Conservation (phyloP, 2,329 filamentous ascomycete species). For the Cryoendolithus antarcticus region DNA sequence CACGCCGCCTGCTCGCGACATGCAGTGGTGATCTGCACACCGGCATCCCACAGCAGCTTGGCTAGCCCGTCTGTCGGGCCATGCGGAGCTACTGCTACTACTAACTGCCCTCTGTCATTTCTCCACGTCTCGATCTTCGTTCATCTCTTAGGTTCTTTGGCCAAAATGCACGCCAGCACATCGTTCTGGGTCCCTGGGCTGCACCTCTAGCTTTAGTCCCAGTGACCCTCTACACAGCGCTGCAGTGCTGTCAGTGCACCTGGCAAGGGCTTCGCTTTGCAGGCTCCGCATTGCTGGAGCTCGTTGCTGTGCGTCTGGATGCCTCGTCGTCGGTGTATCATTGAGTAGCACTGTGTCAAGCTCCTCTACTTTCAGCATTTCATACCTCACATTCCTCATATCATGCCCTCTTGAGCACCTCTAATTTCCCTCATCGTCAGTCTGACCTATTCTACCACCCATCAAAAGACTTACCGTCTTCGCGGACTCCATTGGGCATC, state of each 20-base stretch:
- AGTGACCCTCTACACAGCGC: conserved; percentile 9
- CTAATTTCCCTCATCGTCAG: conserved; percentile 9
- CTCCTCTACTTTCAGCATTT: conserved; percentile 9
- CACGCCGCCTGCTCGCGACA: conserved; percentile 4
- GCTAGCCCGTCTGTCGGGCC: conserved; percentile 10
- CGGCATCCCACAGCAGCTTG: conserved; percentile 9
- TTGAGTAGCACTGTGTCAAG: conserved; percentile 14
- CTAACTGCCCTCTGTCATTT: conserved; percentile 5
- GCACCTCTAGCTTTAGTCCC: conserved; percentile 13
- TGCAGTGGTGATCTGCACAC: conserved; percentile 21
- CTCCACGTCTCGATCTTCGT: conserved; percentile 21
- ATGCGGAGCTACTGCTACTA: conserved; percentile 17
- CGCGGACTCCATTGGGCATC: conserved; percentile 3
- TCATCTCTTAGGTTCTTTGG: conserved; percentile 49
- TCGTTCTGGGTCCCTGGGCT: conserved; percentile 44
- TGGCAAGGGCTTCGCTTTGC: conserved; percentile 8
- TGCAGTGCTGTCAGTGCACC: conserved; percentile 3
- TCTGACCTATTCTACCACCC: conserved; percentile 5
- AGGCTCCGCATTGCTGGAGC: conserved; percentile 12
- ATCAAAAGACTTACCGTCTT: background rate
- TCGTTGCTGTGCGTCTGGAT: conserved; percentile 7
- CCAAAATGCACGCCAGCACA: conserved; percentile 80
- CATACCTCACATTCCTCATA: conserved; percentile 5
- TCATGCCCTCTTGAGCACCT: conserved; percentile 3
- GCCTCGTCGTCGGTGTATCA: conserved; percentile 17